Evolutionary conservation across 441 rosid species (phyloP), one percentile per base, ranked within the genome.

Genomic region (Rhodomyrtus psidioides): DNA sequence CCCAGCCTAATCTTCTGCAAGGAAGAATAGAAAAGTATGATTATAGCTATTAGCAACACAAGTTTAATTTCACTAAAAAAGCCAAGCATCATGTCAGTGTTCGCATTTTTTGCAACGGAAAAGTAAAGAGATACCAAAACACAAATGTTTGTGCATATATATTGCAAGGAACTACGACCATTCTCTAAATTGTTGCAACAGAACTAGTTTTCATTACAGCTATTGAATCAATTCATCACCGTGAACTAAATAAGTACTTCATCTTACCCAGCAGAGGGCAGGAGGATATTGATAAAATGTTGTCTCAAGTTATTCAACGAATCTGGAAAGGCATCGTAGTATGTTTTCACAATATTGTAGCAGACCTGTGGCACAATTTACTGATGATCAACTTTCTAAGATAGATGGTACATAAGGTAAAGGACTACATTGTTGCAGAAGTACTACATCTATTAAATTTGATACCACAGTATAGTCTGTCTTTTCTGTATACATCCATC

Each of bases 1-100:
- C 91, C 92, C 90, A 91, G 3, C 91, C 88, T 87, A 89, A 85
- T 82, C 84, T 86, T 79, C 92, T 91, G 88, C 76, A 65, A 24
- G 46, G 51, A 59, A 55, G 30, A 54, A 30, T 15, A 82, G 59
- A 62, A 55, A 65, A 34, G 30, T 23, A 42, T 44, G 14, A 26
- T 53, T n/a, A 42, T 30, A 54, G 75, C 44, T 6, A n/a, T 55
- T 44, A 83, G n/a, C 27, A 21, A 21, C 81, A 42, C 81, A 39
- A 70, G 17, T 70, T 70, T 39, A 70, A 70, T 70, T 70, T 70
- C 0, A 27, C 27, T 12, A 70, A 44, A 70, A 21, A 70, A 70
- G 27, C 81, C 39, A 21, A 39, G 81, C 51, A 39, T 70, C 24
- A 70, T 70, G 27, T 70, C 51, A 70, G 0, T 70, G n/a, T 39